phyloP scores from a whole-genome alignment of 2,329 filamentous ascomycete genomes.

The Diaporthe aspalathi region DNA sequence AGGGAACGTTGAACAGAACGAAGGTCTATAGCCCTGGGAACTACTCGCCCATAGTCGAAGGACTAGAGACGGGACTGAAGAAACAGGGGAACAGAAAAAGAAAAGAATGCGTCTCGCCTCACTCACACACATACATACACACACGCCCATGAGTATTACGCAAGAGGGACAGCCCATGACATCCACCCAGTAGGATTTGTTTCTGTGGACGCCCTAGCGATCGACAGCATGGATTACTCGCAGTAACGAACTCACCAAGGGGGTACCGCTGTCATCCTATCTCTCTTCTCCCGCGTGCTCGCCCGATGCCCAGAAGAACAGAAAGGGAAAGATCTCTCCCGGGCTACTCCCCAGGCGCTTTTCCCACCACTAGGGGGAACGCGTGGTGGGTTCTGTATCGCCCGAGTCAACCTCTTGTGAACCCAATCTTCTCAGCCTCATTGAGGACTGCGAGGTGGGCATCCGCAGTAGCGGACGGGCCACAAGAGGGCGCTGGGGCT shows the following conservation, averaged over 20 bases:
- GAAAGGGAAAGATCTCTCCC: constrained; percentile 2
- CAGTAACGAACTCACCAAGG: constrained; percentile 1
- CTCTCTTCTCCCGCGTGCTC: constrained; percentile 5
- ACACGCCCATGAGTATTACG: constrained; percentile 13
- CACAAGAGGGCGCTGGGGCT: not conserved
- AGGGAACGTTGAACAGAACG: not conserved
- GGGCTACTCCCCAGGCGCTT: not conserved
- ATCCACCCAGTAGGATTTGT: constrained; percentile 9
- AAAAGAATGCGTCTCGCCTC: constrained; percentile 18
- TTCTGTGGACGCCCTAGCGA: constrained; percentile 20
- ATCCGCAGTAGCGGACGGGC: constrained; percentile 4
- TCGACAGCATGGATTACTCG: constrained; percentile 26
- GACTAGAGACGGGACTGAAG: constrained; percentile 14
- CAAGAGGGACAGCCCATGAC: constrained; percentile 9
- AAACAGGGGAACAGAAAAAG: not conserved
- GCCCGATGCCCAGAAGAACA: not conserved
- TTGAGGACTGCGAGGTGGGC: constrained; percentile 21
- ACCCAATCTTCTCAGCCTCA: constrained; percentile 30
- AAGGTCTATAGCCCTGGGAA: constrained; percentile 16
- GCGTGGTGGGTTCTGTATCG: not conserved
- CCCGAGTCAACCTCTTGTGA: constrained; percentile 29
- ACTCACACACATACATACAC: no score
- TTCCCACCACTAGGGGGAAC: constrained; percentile 3
- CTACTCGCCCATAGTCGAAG: not conserved
- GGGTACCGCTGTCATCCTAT: not conserved